A percentile compares a stretch with the other conserved stretches of the same genome.
Conservation (phyloP, 1,139 yeast genomes). For the Yamadazyma triangularis region DNA sequence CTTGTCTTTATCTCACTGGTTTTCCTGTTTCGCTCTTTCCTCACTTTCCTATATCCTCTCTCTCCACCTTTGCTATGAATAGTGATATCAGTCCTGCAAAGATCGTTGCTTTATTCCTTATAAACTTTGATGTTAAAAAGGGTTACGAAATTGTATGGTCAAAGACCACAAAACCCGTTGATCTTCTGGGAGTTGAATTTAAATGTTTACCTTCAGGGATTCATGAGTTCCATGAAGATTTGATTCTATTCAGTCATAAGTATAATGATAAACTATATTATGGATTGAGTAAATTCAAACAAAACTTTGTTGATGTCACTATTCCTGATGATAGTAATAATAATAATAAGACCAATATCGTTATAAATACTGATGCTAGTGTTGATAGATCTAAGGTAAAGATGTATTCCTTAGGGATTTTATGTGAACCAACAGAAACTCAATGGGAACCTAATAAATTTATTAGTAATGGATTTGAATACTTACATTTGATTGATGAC, state of each 20-base stretch:
- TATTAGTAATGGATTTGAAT: constrained; percentile 53
- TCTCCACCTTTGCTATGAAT: too few relatives aligned
- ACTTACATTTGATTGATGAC: constrained; percentile 41
- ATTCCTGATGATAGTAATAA: background rate
- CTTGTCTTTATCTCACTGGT: too few relatives aligned
- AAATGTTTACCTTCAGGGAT: constrained; percentile 80
- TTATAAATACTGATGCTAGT: background rate
- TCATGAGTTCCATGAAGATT: constrained; percentile 57
- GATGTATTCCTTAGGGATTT: constrained; percentile 62
- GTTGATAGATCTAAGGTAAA: constrained; percentile 49
- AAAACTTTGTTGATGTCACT: constrained; percentile 8
- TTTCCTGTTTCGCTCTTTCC: too few relatives aligned
- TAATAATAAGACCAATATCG: background rate
- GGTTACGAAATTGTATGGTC: constrained; percentile 65
- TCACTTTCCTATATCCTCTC: too few relatives aligned
- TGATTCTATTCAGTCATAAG: constrained; percentile 31
- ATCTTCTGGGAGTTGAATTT: constrained; percentile 53
- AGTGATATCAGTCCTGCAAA: constrained; percentile 18
- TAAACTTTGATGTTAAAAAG: constrained; percentile 56
- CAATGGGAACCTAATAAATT: constrained; percentile 53
- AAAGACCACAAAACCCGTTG: constrained; percentile 20
- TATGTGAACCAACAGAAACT: constrained; percentile 40
- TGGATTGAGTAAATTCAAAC: constrained; percentile 36
- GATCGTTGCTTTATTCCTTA: constrained; percentile 50
- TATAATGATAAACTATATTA: constrained; percentile 25